These are phyloP conservation scores for Xylaria hypoxylon DNA, from an alignment of 2,329 filamentous ascomycete genomes.

Conservation along the genomic window DNA sequence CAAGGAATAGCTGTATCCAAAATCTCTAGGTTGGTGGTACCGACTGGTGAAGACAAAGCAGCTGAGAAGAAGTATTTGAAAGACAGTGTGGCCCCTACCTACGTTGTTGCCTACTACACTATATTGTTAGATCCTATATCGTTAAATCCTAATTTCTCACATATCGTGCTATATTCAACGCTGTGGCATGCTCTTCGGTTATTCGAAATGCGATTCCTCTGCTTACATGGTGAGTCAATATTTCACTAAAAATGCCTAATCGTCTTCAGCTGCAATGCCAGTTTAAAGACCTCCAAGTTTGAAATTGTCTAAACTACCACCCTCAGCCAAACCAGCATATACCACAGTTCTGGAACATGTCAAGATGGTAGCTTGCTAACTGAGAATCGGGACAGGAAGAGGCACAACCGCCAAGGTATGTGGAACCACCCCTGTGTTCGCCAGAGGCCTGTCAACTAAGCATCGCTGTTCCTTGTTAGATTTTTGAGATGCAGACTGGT, in stretches of 20 bases:
- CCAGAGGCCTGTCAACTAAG: constrained; percentile 25
- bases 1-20: not conserved
- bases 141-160: not conserved
- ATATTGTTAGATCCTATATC: not conserved
- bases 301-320: not conserved
- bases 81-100: constrained; percentile 10
- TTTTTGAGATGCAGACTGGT: constrained; percentile 49
- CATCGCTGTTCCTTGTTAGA: constrained; percentile 31
- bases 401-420: constrained; percentile 45
- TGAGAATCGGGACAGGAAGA: constrained; percentile 37
- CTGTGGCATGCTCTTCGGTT: not conserved
- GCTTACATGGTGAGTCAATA: constrained; percentile 37
- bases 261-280: not conserved
- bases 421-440: not conserved
- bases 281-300: not conserved
- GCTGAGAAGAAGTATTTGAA: constrained; percentile 30
- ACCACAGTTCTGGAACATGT: not conserved
- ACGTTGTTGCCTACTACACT: not conserved
- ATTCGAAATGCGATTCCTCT: constrained; percentile 44
- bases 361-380: constrained; percentile 39
- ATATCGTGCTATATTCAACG: not conserved
- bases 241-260: not conserved
- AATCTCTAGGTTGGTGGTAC: constrained; percentile 9
- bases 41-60: not conserved
- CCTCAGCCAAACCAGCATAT: not conserved